Percentiles rank a stretch among this genome's conserved stretches.
phyloP scores from a whole-genome alignment of 192 early-diverging fungal genomes.

The Coemansia sp. region DNA sequence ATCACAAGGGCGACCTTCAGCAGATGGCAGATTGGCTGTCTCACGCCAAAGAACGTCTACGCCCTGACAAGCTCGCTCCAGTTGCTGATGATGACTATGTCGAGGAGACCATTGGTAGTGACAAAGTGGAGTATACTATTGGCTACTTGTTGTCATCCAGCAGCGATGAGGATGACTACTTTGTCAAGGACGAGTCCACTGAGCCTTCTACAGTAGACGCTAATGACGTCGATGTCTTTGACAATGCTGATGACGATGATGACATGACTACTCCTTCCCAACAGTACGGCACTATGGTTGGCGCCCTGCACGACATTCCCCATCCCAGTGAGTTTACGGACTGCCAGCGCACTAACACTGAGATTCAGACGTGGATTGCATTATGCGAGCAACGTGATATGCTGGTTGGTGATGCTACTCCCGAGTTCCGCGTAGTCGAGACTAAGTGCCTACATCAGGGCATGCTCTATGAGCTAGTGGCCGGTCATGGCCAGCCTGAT shows the following conservation, averaged over 20 bases:
- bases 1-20: no score
- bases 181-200: no score
- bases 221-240: not conserved
- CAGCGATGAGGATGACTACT: no score
- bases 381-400: not conserved
- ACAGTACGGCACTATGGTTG: not conserved
- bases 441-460: not conserved
- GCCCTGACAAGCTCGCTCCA: no score
- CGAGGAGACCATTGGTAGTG: no score
- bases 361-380: constrained; percentile 8
- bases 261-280: not conserved
- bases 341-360: not conserved
- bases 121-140: no score
- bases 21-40: no score
- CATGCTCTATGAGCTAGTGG: not conserved
- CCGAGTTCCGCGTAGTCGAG: constrained; percentile 5
- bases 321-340: not conserved
- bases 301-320: not conserved
- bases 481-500: not conserved
- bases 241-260: not conserved
- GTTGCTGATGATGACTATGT: no score
- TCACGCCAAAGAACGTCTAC: no score
- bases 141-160: no score
- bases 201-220: no score
- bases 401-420: not conserved